Conservation (phyloP, 2,329 filamentous ascomycete genomes). For the Colletotrichum camelliae region DNA sequence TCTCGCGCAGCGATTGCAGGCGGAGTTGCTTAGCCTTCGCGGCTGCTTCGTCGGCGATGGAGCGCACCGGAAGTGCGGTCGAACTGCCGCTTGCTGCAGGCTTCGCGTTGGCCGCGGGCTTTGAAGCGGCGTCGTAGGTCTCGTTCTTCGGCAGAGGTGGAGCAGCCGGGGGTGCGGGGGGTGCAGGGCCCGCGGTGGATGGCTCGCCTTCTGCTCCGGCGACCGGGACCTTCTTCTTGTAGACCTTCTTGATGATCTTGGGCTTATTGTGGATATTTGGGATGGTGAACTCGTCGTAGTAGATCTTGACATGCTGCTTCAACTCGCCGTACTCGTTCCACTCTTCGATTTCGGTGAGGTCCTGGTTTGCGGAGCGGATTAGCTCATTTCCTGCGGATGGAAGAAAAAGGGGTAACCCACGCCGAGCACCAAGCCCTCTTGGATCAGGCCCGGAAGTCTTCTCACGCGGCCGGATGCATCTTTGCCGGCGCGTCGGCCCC, state of each 20-base stretch:
- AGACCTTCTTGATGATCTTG: slow-evolving; percentile 26
- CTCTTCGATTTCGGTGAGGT: slow-evolving; percentile 92
- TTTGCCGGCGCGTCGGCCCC: slow-evolving; percentile 83
- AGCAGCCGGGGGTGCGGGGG: slow-evolving; percentile 33
- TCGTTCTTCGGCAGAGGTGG: slow-evolving; percentile 32
- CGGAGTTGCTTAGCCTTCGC: slow-evolving; percentile 66
- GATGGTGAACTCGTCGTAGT: slow-evolving; percentile 67
- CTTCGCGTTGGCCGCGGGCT: slow-evolving; percentile 28
- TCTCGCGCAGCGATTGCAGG: slow-evolving; percentile 58
- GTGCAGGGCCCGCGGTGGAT: slow-evolving; percentile 22
- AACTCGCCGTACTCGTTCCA: slow-evolving; percentile 99
- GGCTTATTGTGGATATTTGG: slow-evolving; percentile 59
- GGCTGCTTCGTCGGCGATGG: slow-evolving; percentile 69
- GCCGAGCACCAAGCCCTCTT: slow-evolving; percentile 83
- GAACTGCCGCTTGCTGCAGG: slow-evolving; percentile 26
- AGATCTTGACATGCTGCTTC: slow-evolving; percentile 79
- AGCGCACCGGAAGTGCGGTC: slow-evolving; percentile 51
- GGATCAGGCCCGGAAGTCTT: slow-evolving; percentile 88
- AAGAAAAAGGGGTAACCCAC: slow-evolving; percentile 58
- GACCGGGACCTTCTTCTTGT: slow-evolving; percentile 7
- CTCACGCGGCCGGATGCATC: slow-evolving; percentile 64
- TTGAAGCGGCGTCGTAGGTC: neutral
- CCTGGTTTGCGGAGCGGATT: slow-evolving; percentile 56
- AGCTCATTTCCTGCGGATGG: neutral
- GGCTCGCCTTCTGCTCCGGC: neutral